These are phyloP conservation scores for Setomelanomma holmii DNA, from an alignment of 2,329 filamentous ascomycete genomes.

Conservation along the genomic window DNA sequence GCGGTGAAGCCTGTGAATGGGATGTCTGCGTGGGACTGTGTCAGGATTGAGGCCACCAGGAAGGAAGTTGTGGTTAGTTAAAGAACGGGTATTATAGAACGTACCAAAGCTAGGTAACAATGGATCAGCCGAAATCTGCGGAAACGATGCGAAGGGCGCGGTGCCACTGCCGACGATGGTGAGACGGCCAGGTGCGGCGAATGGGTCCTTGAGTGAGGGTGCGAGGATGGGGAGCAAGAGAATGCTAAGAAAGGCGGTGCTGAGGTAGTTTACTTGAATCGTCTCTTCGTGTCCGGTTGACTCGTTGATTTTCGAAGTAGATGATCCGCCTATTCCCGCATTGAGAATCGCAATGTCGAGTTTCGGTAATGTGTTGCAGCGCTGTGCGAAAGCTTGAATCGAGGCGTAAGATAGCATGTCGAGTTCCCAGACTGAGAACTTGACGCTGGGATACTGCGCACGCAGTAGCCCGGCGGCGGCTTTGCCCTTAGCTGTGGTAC, in stretches of 20 bases:
- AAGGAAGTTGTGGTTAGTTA: too few species aligned
- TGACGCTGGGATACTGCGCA: slow-evolving; percentile 13
- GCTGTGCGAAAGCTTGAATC: slow-evolving; percentile 25
- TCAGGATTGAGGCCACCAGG: too few species aligned
- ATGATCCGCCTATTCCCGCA: slow-evolving; percentile 33
- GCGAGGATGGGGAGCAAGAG: slow-evolving; percentile 51
- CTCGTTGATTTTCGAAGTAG: slow-evolving; percentile 15
- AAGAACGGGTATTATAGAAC: too few species aligned
- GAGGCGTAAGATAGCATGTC: slow-evolving; percentile 34
- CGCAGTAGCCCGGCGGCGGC: slow-evolving; percentile 23
- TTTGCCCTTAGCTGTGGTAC: slow-evolving; percentile 35
- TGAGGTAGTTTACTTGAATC: slow-evolving; percentile 64
- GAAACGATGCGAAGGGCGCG: slow-evolving; percentile 6
- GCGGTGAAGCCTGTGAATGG: slow-evolving; percentile 6
- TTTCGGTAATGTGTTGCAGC: slow-evolving; percentile 12
- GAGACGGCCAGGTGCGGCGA: slow-evolving; percentile 10
- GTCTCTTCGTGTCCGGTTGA: slow-evolving; percentile 44
- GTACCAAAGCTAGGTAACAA: slow-evolving; percentile 25
- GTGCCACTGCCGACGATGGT: slow-evolving; percentile 15
- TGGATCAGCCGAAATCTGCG: slow-evolving; percentile 12
- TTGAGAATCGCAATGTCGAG: slow-evolving; percentile 45
- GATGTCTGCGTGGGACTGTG: too few species aligned
- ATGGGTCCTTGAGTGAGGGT: slow-evolving; percentile 4
- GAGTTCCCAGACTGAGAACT: slow-evolving; percentile 36
- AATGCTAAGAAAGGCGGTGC: slow-evolving; percentile 60